Evolutionary conservation across 129 eudicot genomes (phyloP).

Genomic region (Flaveria bidentis): DNA sequence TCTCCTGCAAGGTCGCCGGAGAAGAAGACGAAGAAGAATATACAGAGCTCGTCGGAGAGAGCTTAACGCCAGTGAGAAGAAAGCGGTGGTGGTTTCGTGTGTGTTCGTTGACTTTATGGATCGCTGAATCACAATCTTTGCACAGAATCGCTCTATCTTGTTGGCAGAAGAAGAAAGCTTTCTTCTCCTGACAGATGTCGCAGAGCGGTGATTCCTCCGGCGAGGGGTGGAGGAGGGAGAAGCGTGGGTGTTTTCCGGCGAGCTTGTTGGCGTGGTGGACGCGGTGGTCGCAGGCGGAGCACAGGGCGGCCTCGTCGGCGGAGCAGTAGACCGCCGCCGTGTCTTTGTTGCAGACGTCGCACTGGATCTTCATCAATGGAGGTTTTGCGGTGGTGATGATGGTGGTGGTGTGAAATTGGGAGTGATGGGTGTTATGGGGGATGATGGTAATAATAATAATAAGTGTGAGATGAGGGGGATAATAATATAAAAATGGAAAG

Average conservation of each 20-base stretch:
- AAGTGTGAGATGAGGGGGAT: background rate
- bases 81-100: conserved; percentile 64
- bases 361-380: conserved; percentile 74
- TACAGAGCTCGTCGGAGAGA: conserved; percentile 47
- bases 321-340: conserved; percentile 68
- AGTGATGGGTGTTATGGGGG: conserved; percentile 20
- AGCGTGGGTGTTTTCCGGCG: conserved; percentile 90
- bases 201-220: conserved; percentile 52
- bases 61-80: conserved; percentile 72
- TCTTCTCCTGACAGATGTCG: conserved; percentile 74
- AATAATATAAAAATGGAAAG: conserved; percentile 22
- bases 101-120: conserved; percentile 73
- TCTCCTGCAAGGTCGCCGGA: conserved; percentile 29
- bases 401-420: conserved; percentile 15
- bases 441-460: background rate
- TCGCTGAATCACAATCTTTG: conserved; percentile 62
- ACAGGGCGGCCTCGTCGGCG: conserved; percentile 89
- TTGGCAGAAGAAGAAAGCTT: conserved; percentile 74
- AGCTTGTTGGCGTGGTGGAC: conserved; percentile 97
- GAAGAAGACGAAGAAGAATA: conserved; percentile 40
- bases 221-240: conserved; percentile 73
- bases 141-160: conserved; percentile 78
- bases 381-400: background rate
- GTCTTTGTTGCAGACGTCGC: conserved; percentile 75
- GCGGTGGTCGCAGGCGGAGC: conserved; percentile 76